These are phyloP conservation scores for Pilobolus umbonatus DNA, from an alignment of 192 early-diverging fungal genomes.

Conservation along the genomic window DNA sequence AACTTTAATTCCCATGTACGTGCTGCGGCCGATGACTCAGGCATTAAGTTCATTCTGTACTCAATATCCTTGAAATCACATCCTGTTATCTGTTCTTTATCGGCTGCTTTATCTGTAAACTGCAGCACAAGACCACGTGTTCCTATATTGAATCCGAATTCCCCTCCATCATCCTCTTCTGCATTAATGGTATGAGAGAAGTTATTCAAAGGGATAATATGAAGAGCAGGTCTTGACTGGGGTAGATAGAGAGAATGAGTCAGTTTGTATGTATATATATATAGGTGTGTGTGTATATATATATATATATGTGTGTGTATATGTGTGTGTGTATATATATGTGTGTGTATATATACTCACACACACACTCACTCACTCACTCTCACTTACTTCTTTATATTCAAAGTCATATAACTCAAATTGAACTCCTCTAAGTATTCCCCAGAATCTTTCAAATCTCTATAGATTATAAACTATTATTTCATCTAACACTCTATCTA, in stretches of 20 bases:
- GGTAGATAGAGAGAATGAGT: too few relatives aligned
- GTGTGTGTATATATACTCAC: too few relatives aligned
- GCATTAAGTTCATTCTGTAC: conserved; percentile 27
- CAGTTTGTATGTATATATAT: too few relatives aligned
- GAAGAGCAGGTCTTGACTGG: conserved; percentile 20
- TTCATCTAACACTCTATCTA: neutral
- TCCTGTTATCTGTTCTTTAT: neutral
- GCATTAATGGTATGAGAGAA: conserved; percentile 17
- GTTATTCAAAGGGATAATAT: conserved; percentile 26
- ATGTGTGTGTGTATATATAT: too few relatives aligned
- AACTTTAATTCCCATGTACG: conserved; percentile 21
- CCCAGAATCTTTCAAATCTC: conserved; percentile 32
- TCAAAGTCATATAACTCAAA: conserved; percentile 35
- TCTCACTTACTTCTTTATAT: conserved; percentile 34
- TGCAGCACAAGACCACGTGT: conserved; percentile 21
- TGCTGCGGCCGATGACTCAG: conserved; percentile 17
- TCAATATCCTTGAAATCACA: conserved; percentile 12
- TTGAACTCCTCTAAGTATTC: conserved; percentile 22
- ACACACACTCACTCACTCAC: too few relatives aligned
- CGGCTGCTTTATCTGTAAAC: conserved; percentile 16
- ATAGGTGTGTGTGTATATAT: too few relatives aligned
- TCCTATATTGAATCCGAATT: conserved; percentile 15
- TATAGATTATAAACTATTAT: neutral
- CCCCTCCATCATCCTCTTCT: conserved; percentile 18
- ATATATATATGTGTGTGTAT: too few relatives aligned